Evolutionary conservation across 2,329 filamentous ascomycete species (phyloP).

Genomic region (Penicillium polonicum): DNA sequence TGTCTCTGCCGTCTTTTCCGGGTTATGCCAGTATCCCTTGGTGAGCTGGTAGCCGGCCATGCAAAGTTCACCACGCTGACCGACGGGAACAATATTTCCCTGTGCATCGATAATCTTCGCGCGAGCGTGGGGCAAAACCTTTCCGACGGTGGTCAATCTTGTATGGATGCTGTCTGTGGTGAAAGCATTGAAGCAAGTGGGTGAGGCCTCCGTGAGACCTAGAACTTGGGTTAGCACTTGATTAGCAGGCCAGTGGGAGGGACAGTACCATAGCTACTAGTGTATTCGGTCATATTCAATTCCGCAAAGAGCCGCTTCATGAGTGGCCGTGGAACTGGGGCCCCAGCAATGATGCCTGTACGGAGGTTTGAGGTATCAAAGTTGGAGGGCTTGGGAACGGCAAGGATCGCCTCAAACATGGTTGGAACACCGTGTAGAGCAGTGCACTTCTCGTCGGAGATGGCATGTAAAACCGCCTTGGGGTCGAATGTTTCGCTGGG

Average conservation of each 20-base stretch:
- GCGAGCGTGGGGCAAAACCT: constrained; percentile 69
- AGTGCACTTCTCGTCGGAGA: constrained; percentile 67
- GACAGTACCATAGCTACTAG: constrained; percentile 57
- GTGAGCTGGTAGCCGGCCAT: constrained; percentile 74
- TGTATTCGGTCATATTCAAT: constrained; percentile 73
- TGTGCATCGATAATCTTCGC: constrained; percentile 72
- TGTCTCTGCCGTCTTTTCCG: constrained; percentile 71
- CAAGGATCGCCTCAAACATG: constrained; percentile 71
- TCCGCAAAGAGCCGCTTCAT: constrained; percentile 71
- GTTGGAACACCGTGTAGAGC: constrained; percentile 78
- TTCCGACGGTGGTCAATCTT: constrained; percentile 70
- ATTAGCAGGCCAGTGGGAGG: not conserved
- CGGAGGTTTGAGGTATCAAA: constrained; percentile 58
- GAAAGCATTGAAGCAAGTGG: constrained; percentile 78
- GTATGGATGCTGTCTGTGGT: constrained; percentile 67
- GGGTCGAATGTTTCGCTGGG: constrained; percentile 73
- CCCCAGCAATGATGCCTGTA: constrained; percentile 77
- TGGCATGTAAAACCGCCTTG: constrained; percentile 62
- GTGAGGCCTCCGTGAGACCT: constrained; percentile 72
- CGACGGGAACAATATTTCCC: constrained; percentile 65
- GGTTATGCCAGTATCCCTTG: constrained; percentile 63
- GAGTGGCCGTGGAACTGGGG: constrained; percentile 70
- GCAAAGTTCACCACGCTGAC: constrained; percentile 70
- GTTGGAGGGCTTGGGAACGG: constrained; percentile 46
- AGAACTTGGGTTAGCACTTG: not conserved